phyloP scores from a whole-genome alignment of 2,329 filamentous ascomycete species.

The Westerdykella aurantiaca region DNA sequence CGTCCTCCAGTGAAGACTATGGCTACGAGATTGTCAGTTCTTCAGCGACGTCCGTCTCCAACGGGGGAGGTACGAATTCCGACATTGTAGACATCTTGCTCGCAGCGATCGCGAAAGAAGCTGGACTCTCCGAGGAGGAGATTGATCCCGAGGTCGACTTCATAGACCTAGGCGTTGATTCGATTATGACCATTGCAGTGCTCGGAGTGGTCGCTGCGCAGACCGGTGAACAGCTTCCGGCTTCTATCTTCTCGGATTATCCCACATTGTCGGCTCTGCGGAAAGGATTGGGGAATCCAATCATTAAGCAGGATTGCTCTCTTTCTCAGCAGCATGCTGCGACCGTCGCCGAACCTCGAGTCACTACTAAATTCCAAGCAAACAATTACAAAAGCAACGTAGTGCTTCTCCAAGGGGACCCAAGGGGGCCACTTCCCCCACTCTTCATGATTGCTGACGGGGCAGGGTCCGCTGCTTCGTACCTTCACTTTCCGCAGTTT shows the following conservation, averaged over 20 bases:
- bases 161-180: conserved; percentile 22
- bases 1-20: too few relatives aligned
- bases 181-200: conserved; percentile 19
- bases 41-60: too few relatives aligned
- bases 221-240: conserved; percentile 11
- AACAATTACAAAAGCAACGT: too few relatives aligned
- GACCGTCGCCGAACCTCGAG: too few relatives aligned
- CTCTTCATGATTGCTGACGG: conserved; percentile 48
- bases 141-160: conserved; percentile 14
- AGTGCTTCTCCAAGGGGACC: neutral
- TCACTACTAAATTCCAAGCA: too few relatives aligned
- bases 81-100: too few relatives aligned
- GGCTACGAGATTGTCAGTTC: too few relatives aligned
- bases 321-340: too few relatives aligned
- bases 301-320: too few relatives aligned
- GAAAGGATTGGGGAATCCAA: too few relatives aligned
- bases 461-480: conserved; percentile 43
- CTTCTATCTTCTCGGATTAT: conserved; percentile 47
- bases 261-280: conserved; percentile 31
- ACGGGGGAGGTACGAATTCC: too few relatives aligned
- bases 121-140: conserved; percentile 1
- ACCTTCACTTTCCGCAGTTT: conserved; percentile 35
- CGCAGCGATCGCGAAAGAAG: too few relatives aligned
- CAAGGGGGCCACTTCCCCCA: neutral
- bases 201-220: conserved; percentile 12